Evolutionary conservation across 306 rosid species (phyloP).

Genomic region (Carpinus viminea): DNA sequence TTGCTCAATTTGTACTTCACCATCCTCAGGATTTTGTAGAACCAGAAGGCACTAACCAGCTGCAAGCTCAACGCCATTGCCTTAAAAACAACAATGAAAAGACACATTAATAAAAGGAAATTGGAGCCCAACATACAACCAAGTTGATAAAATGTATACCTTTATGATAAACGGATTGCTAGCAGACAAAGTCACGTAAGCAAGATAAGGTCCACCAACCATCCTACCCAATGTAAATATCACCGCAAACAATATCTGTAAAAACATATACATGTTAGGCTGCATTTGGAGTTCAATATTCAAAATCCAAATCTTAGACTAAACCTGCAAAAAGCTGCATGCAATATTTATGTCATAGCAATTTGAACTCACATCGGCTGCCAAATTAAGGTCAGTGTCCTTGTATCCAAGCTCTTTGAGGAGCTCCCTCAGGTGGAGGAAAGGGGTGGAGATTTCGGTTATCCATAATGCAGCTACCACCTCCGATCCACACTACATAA

Average conservation of each 20-base stretch:
- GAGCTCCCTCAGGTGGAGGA: slow-evolving; percentile 74
- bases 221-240: slow-evolving; percentile 78
- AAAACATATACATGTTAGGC: background rate
- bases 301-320: too few species aligned
- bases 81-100: slow-evolving; percentile 42
- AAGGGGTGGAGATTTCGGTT: slow-evolving; percentile 89
- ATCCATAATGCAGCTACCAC: slow-evolving; percentile 72
- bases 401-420: slow-evolving; percentile 81
- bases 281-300: too few species aligned
- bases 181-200: slow-evolving; percentile 58
- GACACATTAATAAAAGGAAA: background rate
- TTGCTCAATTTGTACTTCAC: slow-evolving; percentile 59
- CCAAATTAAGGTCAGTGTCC: slow-evolving; percentile 68
- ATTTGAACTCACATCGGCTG: slow-evolving; percentile 63
- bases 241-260: slow-evolving; percentile 69
- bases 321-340: too few species aligned
- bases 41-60: slow-evolving; percentile 95
- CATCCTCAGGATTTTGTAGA: slow-evolving; percentile 83
- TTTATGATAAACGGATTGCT: slow-evolving; percentile 68
- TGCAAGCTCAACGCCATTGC: slow-evolving; percentile 73
- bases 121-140: background rate
- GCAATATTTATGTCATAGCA: too few species aligned
- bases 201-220: slow-evolving; percentile 67
- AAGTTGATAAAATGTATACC: slow-evolving; percentile 29
- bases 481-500: slow-evolving; percentile 74